Evolutionary conservation across 208 protist species (phyloP), one percentile per base, ranked within the genome.

Genomic region (Blastocrithidia nonstop): DNA sequence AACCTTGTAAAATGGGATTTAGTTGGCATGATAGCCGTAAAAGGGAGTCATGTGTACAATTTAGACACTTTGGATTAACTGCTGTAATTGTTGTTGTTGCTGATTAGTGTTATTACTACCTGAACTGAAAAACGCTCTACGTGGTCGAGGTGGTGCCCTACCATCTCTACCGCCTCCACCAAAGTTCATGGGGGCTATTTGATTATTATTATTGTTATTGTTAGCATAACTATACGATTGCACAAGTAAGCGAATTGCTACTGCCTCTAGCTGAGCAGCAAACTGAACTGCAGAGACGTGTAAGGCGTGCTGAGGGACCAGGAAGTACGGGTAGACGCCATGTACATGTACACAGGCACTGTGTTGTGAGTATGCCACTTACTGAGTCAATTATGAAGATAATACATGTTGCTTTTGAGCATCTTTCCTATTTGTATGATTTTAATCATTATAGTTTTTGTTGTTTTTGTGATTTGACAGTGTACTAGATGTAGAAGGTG

Each of bases 321-420:
- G 57, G 39, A 91, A 75, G 49, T 77, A 82, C 9, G 81, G 81
- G 44, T 85, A 85, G 27, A 77, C 56, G 4, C 77, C 73, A 49
- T 91, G 81, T 1, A 91, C 53, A 46, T 91, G 81, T 4, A 80
- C 55, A 48, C 81, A 91, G 17, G 61, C 63, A n/a, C 54, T 59
- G 15, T 53, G 57, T 33, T 73, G 62, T 25, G 23, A 25, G 31
- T 51, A 54, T 23, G 37, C 19, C 0, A 22, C 5, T 26, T 50
- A n/a, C 57, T 32, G 28, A 15, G 28, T 0, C 0, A 55, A 17
- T 49, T 49, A 4, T 44, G 31, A 42, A 16, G n/a, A n/a, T n/a
- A n/a, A n/a, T n/a, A n/a, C n/a, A n/a, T n/a, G n/a, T n/a, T n/a
- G n/a, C n/a, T n/a, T n/a, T n/a, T n/a, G n/a, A n/a, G n/a, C n/a